Conservation (phyloP, 2,329 filamentous ascomycete genomes). For the Fusarium bulbicola region DNA sequence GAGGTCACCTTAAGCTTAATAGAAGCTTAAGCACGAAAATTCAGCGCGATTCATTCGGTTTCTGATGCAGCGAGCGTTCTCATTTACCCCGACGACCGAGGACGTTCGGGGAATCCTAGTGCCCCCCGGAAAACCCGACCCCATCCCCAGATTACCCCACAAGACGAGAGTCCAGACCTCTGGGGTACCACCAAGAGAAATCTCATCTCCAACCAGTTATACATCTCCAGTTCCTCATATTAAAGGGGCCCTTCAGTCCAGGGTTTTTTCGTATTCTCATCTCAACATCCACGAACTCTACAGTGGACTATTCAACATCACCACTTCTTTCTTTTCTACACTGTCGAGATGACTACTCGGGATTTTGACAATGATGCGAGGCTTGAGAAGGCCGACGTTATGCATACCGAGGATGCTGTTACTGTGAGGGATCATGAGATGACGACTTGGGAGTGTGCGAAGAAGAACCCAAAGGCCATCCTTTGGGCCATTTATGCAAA, state of each 20-base stretch:
- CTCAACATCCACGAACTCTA: not conserved
- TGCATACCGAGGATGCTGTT: not conserved
- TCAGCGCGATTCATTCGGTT: not conserved
- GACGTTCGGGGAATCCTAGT: not conserved
- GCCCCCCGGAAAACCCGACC: not conserved
- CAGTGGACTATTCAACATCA: slow-evolving; percentile 1
- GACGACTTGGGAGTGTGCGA: not conserved
- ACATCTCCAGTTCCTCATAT: not conserved
- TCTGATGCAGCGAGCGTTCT: not conserved
- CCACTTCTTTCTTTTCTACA: not conserved
- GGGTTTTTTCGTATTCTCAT: not conserved
- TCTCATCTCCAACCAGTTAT: not conserved
- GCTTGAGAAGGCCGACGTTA: not conserved
- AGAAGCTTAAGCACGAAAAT: not conserved
- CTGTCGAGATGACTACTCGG: not conserved
- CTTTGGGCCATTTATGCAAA: slow-evolving; percentile 1
- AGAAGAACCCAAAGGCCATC: slow-evolving; percentile 5
- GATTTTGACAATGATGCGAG: not conserved
- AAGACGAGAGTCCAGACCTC: not conserved
- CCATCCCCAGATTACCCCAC: not conserved
- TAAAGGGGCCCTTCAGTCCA: not conserved
- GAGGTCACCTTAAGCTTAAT: not conserved
- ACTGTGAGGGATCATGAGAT: not conserved
- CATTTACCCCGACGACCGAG: not conserved
- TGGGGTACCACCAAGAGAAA: not conserved